Percentiles rank a stretch among this genome's conserved stretches.
phyloP scores from a whole-genome alignment of 2,329 filamentous ascomycete species.

The Botryotinia calthae region DNA sequence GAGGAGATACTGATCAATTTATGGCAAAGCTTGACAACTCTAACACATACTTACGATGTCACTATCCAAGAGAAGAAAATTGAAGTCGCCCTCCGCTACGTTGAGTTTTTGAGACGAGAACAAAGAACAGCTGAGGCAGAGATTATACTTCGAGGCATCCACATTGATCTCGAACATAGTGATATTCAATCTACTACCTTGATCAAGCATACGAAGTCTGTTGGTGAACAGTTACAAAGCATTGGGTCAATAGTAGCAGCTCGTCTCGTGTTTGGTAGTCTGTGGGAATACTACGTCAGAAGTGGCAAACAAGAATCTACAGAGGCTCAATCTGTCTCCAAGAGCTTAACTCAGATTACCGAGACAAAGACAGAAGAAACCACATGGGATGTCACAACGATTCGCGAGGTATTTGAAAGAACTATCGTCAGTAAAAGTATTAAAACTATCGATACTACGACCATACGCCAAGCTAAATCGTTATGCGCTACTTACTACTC shows the following conservation, averaged over 20 bases:
- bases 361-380: constrained; percentile 21
- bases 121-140: constrained; percentile 25
- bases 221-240: constrained; percentile 23
- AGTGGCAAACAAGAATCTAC: constrained; percentile 22
- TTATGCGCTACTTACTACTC: constrained; percentile 25
- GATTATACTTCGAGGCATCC: constrained; percentile 22
- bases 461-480: constrained; percentile 22
- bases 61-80: constrained; percentile 24
- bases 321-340: constrained; percentile 24
- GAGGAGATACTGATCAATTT: constrained; percentile 27
- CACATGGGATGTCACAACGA: constrained; percentile 21
- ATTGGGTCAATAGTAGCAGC: constrained; percentile 23
- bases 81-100: constrained; percentile 27
- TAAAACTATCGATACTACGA: constrained; percentile 23
- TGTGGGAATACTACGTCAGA: constrained; percentile 27
- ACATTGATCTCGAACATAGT: constrained; percentile 24
- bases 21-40: constrained; percentile 25
- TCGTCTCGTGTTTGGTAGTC: constrained; percentile 17
- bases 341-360: constrained; percentile 20
- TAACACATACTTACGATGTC: constrained; percentile 19
- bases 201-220: constrained; percentile 18
- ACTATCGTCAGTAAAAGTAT: constrained; percentile 22
- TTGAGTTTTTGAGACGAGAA: constrained; percentile 24
- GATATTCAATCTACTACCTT: constrained; percentile 21
- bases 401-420: constrained; percentile 24